phyloP scores from a whole-genome alignment of 2,329 filamentous ascomycete genomes.

The Monosporascus sp. region DNA sequence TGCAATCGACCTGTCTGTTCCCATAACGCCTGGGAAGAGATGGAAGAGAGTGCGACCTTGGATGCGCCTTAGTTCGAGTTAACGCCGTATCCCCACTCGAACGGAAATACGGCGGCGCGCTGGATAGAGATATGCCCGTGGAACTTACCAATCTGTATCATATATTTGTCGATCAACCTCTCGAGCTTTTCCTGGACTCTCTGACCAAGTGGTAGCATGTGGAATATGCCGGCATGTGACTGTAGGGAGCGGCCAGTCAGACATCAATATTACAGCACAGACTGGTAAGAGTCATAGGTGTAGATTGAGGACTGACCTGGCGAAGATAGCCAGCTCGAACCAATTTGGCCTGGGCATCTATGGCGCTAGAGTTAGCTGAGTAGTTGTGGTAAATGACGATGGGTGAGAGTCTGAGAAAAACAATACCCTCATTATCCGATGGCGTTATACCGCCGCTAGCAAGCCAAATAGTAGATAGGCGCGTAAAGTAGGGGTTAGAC shows the following conservation, averaged over 20 bases:
- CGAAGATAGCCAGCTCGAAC: conserved; percentile 68
- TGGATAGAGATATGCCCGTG: too few relatives aligned
- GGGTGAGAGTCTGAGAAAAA: not conserved
- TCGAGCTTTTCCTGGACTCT: conserved; percentile 88
- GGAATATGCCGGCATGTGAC: conserved; percentile 87
- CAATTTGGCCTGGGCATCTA: conserved; percentile 63
- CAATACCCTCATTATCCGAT: conserved; percentile 48
- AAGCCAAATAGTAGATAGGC: conserved; percentile 73
- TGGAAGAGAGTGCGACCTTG: conserved; percentile 69
- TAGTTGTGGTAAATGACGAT: not conserved
- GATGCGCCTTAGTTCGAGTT: conserved; percentile 17
- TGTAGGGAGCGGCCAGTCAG: not conserved
- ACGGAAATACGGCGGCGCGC: not conserved
- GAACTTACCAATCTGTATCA: conserved; percentile 63
- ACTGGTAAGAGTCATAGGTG: not conserved
- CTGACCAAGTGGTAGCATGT: conserved; percentile 80
- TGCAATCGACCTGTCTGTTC: conserved; percentile 74
- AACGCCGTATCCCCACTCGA: conserved; percentile 2
- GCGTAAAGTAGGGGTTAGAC: conserved; percentile 8
- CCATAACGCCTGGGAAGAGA: conserved; percentile 85
- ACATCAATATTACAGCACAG: too few relatives aligned
- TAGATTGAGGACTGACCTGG: conserved; percentile 45
- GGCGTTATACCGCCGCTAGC: conserved; percentile 66
- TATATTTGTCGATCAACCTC: conserved; percentile 78
- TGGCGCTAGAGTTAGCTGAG: conserved; percentile 10